Conservation (phyloP, 2,329 filamentous ascomycete genomes). For the Clonostachys byssicola region DNA sequence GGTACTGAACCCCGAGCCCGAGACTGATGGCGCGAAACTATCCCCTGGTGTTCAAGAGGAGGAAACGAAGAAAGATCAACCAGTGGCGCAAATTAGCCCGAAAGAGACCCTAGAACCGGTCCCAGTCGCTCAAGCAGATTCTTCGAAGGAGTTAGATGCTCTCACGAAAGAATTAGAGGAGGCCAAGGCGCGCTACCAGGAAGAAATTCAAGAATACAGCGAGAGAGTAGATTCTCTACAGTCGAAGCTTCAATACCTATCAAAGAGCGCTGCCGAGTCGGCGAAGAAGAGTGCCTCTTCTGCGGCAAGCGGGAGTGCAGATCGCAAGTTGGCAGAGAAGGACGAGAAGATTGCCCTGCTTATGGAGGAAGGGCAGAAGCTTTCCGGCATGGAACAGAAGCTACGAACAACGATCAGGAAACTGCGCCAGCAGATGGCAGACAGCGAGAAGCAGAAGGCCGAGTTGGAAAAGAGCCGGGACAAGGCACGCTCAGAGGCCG, state of each 20-base stretch:
- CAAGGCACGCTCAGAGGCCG: conserved; percentile 48
- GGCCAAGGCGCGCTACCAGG: conserved; percentile 50
- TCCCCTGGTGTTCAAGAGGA: too few species aligned
- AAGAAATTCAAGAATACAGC: conserved; percentile 78
- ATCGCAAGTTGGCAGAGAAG: conserved; percentile 82
- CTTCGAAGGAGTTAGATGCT: not conserved
- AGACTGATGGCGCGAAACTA: not conserved
- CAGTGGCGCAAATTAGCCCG: not conserved
- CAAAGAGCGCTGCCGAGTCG: conserved; percentile 72
- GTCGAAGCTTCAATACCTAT: conserved; percentile 84
- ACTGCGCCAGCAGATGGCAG: conserved; percentile 60
- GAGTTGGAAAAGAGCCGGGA: conserved; percentile 57
- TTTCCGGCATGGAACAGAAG: conserved; percentile 83
- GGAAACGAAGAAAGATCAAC: not conserved
- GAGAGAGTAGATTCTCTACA: conserved; percentile 91
- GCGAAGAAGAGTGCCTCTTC: conserved; percentile 65
- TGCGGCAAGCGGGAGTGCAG: conserved; percentile 59
- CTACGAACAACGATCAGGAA: conserved; percentile 81
- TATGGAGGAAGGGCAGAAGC: conserved; percentile 86
- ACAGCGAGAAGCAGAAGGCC: conserved; percentile 60
- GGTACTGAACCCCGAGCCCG: not conserved
- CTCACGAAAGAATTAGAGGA: conserved; percentile 13
- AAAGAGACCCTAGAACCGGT: not conserved
- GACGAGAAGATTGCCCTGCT: conserved; percentile 86
- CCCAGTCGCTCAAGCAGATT: not conserved